phyloP scores from a whole-genome alignment of 768 basidiomycete genomes.

The Boletellus sp. region DNA sequence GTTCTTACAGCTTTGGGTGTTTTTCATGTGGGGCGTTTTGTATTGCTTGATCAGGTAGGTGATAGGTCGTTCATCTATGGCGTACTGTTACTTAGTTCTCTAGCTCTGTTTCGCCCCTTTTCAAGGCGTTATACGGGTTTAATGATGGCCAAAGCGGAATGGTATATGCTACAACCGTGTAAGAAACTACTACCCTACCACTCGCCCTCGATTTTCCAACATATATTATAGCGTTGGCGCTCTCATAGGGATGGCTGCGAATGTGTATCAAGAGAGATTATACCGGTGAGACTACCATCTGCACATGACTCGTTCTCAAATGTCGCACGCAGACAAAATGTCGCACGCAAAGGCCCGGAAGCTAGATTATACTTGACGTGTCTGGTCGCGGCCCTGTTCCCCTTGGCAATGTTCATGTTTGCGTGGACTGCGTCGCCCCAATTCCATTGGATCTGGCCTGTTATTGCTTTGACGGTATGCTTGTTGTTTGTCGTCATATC shows the following conservation, averaged over 20 bases:
- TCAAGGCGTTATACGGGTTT: slow-evolving; percentile 55
- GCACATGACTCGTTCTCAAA: slow-evolving; percentile 12
- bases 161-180: slow-evolving; percentile 56
- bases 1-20: slow-evolving; percentile 52
- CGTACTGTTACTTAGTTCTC: neutral
- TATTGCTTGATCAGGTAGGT: slow-evolving; percentile 59
- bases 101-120: slow-evolving; percentile 55
- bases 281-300: slow-evolving; percentile 36
- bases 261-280: slow-evolving; percentile 44
- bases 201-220: neutral
- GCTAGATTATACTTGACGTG: slow-evolving; percentile 58
- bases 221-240: slow-evolving; percentile 46
- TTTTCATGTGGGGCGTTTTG: slow-evolving; percentile 70
- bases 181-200: slow-evolving; percentile 14
- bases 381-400: slow-evolving; percentile 49
- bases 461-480: slow-evolving; percentile 15
- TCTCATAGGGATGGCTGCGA: slow-evolving; percentile 41
- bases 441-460: slow-evolving; percentile 55
- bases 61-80: neutral
- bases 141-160: slow-evolving; percentile 57
- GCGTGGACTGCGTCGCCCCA: slow-evolving; percentile 56
- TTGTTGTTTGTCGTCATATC: neutral
- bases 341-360: slow-evolving; percentile 41
- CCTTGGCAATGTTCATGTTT: slow-evolving; percentile 62
- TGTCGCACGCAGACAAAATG: slow-evolving; percentile 25